Evolutionary conservation across 495 filamentous ascomycete species (phyloP), one percentile per base, ranked within the genome.

Genomic region (Thermothielavioides terrestris): DNA sequence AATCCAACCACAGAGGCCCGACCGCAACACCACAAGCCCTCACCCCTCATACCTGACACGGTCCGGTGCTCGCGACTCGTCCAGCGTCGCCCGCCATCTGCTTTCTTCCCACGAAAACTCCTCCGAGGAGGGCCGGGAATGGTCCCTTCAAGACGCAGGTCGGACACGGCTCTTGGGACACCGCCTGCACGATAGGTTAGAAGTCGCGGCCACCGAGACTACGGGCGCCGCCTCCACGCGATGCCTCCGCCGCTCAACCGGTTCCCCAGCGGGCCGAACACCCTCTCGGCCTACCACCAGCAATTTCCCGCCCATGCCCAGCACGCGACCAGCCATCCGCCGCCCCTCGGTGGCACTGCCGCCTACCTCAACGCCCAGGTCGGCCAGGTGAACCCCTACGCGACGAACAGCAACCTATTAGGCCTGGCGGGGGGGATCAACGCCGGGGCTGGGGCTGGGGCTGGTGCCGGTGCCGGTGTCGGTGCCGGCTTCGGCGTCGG

Each of bases 321-420:
- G 53, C 68, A 71, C 56, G 53, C 68, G 45, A 52, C 71, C 11
- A 58, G 52, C 46, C 71, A 73, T 42, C 68, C 64, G 46, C 69
- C 64, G 23, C 63, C 49, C 31, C 28, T 71, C 14, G 61, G 67
- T 18, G 55, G 59, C 15, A 68, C 65, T 47, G 59, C 65, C 1
- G 62, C 63, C 12, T 73, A 72, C 52, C 61, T 75, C 50, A 84
- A 82, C 59, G 35, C 50, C 42, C 74, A 79, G 31, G 84, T 80
- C 58, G 77, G 76, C 41, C 84, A 77, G 63, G 77, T 78, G 54
- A 86, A 83, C 53, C 82, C 82, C 0, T 89, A 89, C 60, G 73
- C 76, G 6, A 73, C 73, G 4, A 76, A 75, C 39, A 74, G 71
- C 40, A 75, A 79, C 42, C 78, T 84, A 2, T 67, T 79, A 32